Percentiles rank a stretch among this genome's conserved stretches.
Conservation (phyloP, 2,329 filamentous ascomycete species). For the Pseudohalonectria lignicola region DNA sequence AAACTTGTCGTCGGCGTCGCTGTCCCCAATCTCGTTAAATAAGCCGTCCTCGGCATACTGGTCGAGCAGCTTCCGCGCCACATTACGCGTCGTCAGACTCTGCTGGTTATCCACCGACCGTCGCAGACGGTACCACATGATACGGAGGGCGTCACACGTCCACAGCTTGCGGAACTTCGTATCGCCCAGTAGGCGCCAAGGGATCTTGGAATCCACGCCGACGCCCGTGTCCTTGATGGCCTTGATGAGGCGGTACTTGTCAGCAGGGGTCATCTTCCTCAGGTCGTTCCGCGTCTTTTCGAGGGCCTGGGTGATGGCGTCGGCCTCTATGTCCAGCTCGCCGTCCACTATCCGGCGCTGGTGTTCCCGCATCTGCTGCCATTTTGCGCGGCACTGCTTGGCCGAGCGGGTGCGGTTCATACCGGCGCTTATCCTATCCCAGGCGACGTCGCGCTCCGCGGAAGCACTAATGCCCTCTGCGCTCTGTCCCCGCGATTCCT, state of each 20-base stretch:
- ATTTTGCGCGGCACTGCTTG: slow-evolving; percentile 59
- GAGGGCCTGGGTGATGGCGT: slow-evolving; percentile 10
- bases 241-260: slow-evolving; percentile 31
- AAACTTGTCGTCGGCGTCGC: slow-evolving; percentile 4
- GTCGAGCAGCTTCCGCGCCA: slow-evolving; percentile 7
- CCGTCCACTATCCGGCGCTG: background rate
- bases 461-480: slow-evolving; percentile 19
- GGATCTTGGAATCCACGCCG: slow-evolving; percentile 32
- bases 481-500: slow-evolving; percentile 21
- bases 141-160: slow-evolving; percentile 7
- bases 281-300: slow-evolving; percentile 31
- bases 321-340: slow-evolving; percentile 8
- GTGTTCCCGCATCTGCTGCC: slow-evolving; percentile 34
- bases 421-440: slow-evolving; percentile 50
- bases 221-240: slow-evolving; percentile 30
- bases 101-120: slow-evolving; percentile 7
- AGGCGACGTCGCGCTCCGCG: slow-evolving; percentile 49
- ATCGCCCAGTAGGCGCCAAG: slow-evolving; percentile 30
- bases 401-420: slow-evolving; percentile 53
- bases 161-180: slow-evolving; percentile 5
- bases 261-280: slow-evolving; percentile 26
- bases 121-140: slow-evolving; percentile 12
- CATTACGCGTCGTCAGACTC: slow-evolving; percentile 4
- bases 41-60: slow-evolving; percentile 4
- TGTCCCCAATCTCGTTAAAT: slow-evolving; percentile 5